Evolutionary conservation across 768 basidiomycete genomes (phyloP).

Genomic region (Trametes elegans): DNA sequence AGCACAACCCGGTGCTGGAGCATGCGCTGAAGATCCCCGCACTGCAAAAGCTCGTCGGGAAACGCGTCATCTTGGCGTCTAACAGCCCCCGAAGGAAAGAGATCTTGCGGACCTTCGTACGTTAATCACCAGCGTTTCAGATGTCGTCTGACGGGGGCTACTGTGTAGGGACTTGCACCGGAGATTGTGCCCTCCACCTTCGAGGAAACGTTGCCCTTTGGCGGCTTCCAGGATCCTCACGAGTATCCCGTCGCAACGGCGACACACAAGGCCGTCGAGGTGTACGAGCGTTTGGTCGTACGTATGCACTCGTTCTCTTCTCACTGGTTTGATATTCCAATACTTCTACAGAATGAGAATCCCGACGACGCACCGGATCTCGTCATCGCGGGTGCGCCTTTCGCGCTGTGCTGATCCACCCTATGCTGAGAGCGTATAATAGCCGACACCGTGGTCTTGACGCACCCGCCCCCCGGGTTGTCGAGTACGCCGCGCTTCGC

Average conservation of each 20-base stretch:
- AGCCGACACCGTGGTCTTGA: conserved; percentile 97
- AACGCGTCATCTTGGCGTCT: conserved; percentile 83
- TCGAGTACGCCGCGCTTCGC: conserved; percentile 51
- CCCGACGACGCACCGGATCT: conserved; percentile 75
- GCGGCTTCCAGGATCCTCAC: conserved; percentile 65
- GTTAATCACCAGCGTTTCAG: conserved; percentile 27
- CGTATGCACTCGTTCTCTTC: conserved; percentile 23
- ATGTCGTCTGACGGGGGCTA: not conserved
- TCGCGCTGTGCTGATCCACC: not conserved
- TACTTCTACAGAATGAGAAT: conserved; percentile 41
- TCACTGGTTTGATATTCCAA: not conserved
- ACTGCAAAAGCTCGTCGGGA: conserved; percentile 66
- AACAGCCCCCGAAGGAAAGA: conserved; percentile 83
- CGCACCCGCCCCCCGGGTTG: conserved; percentile 61
- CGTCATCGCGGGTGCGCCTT: conserved; percentile 63
- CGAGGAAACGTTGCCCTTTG: conserved; percentile 68
- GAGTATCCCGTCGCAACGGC: conserved; percentile 79
- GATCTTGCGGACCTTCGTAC: conserved; percentile 74
- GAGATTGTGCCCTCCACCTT: conserved; percentile 79
- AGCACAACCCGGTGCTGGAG: conserved; percentile 53
- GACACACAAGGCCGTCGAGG: conserved; percentile 79
- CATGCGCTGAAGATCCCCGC: conserved; percentile 62
- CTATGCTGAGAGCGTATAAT: not conserved
- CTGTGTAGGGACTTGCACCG: conserved; percentile 54
- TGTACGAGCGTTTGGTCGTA: conserved; percentile 80